Evolutionary conservation across 2,329 filamentous ascomycete genomes (phyloP), one percentile per base, ranked within the genome.

Genomic region (Periconia sp.): DNA sequence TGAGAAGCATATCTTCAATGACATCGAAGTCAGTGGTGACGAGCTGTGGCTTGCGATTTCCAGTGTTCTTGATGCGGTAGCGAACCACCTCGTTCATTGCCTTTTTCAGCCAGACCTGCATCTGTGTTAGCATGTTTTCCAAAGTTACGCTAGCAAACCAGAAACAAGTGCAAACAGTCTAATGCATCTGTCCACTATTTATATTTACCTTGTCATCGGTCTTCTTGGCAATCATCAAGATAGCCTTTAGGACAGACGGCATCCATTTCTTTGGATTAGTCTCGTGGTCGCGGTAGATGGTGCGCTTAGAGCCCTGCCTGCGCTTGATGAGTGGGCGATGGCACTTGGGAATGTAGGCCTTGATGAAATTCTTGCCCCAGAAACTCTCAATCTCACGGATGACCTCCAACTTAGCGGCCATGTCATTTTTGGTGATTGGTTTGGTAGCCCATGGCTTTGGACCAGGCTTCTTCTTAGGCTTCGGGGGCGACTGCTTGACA

Each of bases 21-120:
- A 66, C 52, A 42, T 66, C 63, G 10, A 66, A 65, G 34, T 66
- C 63, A 0, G 64, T 63, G 1, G 56, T 65, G 3, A 61, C 61
- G 0, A 68, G 46, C 45, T 68, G 61, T 4, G 60, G 63, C 46
- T 66, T 66, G 8, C 60, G 54, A 26, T 65, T 64, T 1, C 61
- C 59, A 0, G 63, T 68, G 31, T 63, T 40, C 43, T 57, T 59
- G 38, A 61, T 65, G 2, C 63, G 59, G 36, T 65, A 61, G 4
- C 52, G 48, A 8, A 68, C 63, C 0, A 66, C 53, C 8, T 62
- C 54, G 3, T 46, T 44, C 54, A 66, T 65, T 0, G 56, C 51
- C 9, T 60, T 57, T 33, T 52, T 54, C 12, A 68, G 26, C 47
- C 46, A 53, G 7, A n/a, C n/a, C n/a, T n/a, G n/a, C n/a, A n/a